Evolutionary conservation across 1,284 basidiomycete species (phyloP).

Genomic region (Pseudozyma sp.): DNA sequence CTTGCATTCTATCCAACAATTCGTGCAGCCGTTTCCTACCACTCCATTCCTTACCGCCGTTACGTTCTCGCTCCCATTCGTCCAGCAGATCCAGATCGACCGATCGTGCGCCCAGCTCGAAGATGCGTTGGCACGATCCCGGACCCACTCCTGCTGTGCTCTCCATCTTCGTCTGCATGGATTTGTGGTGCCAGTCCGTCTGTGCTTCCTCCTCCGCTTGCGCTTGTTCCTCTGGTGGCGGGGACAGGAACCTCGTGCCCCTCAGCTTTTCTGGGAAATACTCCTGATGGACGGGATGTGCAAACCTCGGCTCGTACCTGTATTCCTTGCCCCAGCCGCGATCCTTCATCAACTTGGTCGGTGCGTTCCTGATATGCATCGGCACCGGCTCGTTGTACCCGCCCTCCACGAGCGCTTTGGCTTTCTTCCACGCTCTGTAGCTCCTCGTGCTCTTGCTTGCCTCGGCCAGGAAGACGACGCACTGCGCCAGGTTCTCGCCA

Average conservation of each 20-base stretch:
- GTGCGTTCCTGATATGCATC: constrained; percentile 84
- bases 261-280: constrained; percentile 71
- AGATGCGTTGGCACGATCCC: constrained; percentile 61
- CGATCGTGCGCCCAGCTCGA: constrained; percentile 52
- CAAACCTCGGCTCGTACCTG: constrained; percentile 81
- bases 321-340: constrained; percentile 75
- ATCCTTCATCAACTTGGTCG: constrained; percentile 83
- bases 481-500: constrained; percentile 75
- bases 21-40: constrained; percentile 69
- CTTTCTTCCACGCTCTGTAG: constrained; percentile 64
- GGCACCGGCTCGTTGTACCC: constrained; percentile 75
- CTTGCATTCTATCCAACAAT: constrained; percentile 7
- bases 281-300: constrained; percentile 72
- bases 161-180: constrained; percentile 22
- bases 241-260: constrained; percentile 72
- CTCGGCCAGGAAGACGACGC: constrained; percentile 83
- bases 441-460: constrained; percentile 82
- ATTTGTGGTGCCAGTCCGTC: constrained; percentile 19
- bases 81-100: constrained; percentile 81
- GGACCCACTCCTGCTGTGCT: constrained; percentile 49
- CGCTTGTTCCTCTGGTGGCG: constrained; percentile 68
- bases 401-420: constrained; percentile 48
- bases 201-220: neutral
- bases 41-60: constrained; percentile 76
- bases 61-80: constrained; percentile 79